These are phyloP conservation scores for Pythium folliculosum DNA, from an alignment of 352 stramenopile species.

Conservation along the genomic window DNA sequence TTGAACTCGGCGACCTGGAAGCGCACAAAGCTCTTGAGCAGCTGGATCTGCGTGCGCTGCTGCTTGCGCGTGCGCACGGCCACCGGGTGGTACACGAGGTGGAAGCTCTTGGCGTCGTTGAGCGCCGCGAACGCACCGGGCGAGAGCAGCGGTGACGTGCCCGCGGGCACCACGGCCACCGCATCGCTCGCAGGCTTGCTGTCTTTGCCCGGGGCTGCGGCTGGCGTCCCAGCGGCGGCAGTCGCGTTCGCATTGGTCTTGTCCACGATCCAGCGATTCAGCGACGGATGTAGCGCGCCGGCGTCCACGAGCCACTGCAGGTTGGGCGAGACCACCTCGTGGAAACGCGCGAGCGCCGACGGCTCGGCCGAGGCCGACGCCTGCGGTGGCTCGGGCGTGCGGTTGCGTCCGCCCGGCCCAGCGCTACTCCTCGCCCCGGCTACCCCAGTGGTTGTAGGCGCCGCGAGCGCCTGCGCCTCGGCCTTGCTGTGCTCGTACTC, in stretches of 20 bases:
- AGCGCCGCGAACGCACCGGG: slow-evolving; percentile 16
- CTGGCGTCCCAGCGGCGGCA: not conserved
- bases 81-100: slow-evolving; percentile 88
- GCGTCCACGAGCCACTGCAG: slow-evolving; percentile 63
- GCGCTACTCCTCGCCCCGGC: no score
- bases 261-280: slow-evolving; percentile 33
- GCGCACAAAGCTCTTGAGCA: slow-evolving; percentile 77
- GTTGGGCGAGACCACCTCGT: slow-evolving; percentile 50
- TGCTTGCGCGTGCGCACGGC: slow-evolving; percentile 81
- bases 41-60: slow-evolving; percentile 83
- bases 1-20: slow-evolving; percentile 83
- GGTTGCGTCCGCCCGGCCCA: not conserved
- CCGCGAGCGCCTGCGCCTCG: slow-evolving; percentile 28
- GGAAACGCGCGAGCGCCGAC: slow-evolving; percentile 39
- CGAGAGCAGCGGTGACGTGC: slow-evolving; percentile 10
- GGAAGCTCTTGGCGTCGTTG: slow-evolving; percentile 49
- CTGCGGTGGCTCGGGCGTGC: slow-evolving; percentile 6
- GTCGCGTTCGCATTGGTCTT: slow-evolving; percentile 27
- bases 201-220: not conserved
- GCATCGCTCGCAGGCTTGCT: not conserved
- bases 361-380: slow-evolving; percentile 11
- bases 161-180: not conserved
- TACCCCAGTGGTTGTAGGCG: not conserved
- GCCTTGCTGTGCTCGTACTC: slow-evolving; percentile 68
- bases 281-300: slow-evolving; percentile 46